These are phyloP conservation scores for Chamaecrista fasciculata DNA, from an alignment of 306 rosid genomes.

Conservation along the genomic window DNA sequence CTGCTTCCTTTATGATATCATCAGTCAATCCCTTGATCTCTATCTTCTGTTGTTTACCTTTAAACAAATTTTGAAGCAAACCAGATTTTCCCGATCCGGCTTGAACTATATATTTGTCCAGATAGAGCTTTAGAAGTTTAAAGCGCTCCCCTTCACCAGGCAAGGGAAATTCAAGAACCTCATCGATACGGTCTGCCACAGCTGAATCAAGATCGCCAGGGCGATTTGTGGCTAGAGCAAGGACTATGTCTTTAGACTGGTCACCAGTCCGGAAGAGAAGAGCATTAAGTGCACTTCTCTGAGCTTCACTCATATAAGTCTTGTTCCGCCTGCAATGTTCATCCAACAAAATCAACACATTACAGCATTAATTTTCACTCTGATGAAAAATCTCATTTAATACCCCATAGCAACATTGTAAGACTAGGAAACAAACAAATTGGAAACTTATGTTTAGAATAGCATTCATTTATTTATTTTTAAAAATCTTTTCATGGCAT, in stretches of 20 bases:
- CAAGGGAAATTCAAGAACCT: constrained; percentile 92
- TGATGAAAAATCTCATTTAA: background rate
- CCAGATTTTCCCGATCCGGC: constrained; percentile 73
- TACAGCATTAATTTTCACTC: constrained; percentile 14
- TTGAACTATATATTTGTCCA: constrained; percentile 81
- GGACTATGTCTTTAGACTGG: constrained; percentile 97
- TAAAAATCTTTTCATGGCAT: background rate
- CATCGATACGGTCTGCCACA: constrained; percentile 91
- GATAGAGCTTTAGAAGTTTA: constrained; percentile 80
- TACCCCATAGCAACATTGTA: no score
- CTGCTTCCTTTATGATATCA: constrained; percentile 80
- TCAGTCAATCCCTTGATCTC: constrained; percentile 85
- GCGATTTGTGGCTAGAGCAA: constrained; percentile 96
- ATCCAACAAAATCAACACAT: constrained; percentile 24
- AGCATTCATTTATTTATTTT: no score
- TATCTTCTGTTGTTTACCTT: constrained; percentile 58
- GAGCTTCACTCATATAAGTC: constrained; percentile 99
- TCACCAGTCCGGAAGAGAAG: constrained; percentile 97
- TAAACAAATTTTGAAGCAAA: constrained; percentile 52
- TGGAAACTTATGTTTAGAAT: background rate
- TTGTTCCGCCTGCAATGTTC: constrained; percentile 79
- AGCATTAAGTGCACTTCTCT: constrained; percentile 97
- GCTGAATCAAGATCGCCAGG: constrained; percentile 98
- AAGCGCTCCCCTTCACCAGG: constrained; percentile 90
- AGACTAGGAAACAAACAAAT: no score